Conservation (phyloP, 2,329 filamentous ascomycete genomes). For the Diaporthe citriasiana region DNA sequence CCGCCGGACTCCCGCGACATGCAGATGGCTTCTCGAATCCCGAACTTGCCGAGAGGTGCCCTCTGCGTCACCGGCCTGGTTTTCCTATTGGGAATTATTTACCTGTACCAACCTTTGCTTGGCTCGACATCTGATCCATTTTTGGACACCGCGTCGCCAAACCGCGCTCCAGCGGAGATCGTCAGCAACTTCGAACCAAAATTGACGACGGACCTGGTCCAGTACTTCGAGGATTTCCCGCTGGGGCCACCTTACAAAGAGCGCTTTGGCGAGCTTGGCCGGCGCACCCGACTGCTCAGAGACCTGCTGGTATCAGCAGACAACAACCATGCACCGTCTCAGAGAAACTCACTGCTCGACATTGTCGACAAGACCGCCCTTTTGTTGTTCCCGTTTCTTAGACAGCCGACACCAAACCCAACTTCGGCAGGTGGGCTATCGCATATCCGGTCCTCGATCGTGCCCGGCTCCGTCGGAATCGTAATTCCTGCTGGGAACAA, state of each 20-base stretch:
- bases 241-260: conserved; percentile 50
- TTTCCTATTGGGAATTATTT: conserved; percentile 7
- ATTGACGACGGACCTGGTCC: conserved; percentile 32
- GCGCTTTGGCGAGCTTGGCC: conserved; percentile 52
- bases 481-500: conserved; percentile 53
- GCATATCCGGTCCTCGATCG: conserved; percentile 43
- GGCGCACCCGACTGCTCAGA: conserved; percentile 46
- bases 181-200: background rate
- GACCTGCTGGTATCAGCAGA: conserved; percentile 45
- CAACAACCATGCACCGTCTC: conserved; percentile 20
- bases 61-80: background rate
- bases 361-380: conserved; percentile 42
- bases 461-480: conserved; percentile 49
- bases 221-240: conserved; percentile 49
- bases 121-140: background rate
- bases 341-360: conserved; percentile 37
- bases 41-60: conserved; percentile 1
- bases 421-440: conserved; percentile 41
- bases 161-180: background rate
- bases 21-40: conserved; percentile 6
- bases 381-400: conserved; percentile 49
- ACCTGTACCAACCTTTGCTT: conserved; percentile 11
- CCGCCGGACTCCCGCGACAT: background rate
- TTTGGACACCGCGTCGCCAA: background rate
- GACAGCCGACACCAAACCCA: conserved; percentile 8